Percentiles rank a stretch among this genome's conserved stretches.
Evolutionary conservation across 2,329 filamentous ascomycete species (phyloP).

Genomic region (Emericellopsis cladophorae): DNA sequence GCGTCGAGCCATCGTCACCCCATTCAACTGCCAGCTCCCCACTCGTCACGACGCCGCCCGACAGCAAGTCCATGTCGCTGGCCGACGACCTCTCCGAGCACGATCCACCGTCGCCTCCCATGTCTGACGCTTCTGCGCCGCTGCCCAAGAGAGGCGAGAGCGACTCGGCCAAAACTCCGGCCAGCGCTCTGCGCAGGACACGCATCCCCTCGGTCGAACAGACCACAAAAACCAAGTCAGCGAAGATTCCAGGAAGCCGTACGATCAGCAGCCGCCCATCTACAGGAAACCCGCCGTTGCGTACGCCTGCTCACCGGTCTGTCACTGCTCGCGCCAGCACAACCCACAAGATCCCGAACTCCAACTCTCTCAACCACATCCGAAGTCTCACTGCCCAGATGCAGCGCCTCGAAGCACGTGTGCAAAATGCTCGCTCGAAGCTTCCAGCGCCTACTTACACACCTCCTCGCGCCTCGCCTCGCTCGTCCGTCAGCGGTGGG

Average conservation of each 20-base stretch:
- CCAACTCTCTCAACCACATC: constrained; percentile 78
- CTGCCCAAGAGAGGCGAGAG: constrained; percentile 38
- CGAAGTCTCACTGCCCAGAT: constrained; percentile 90
- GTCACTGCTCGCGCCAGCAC: constrained; percentile 39
- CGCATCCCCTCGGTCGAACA: constrained; percentile 42
- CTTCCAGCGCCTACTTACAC: constrained; percentile 70
- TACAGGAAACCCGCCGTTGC: constrained; percentile 30
- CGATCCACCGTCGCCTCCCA: constrained; percentile 85
- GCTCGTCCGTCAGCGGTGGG: constrained; percentile 28
- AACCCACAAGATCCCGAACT: constrained; percentile 38
- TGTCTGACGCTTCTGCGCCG: constrained; percentile 70
- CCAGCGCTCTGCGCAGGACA: constrained; percentile 27
- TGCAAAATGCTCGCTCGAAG: constrained; percentile 84
- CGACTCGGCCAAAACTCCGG: constrained; percentile 16
- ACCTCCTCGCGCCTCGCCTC: constrained; percentile 71
- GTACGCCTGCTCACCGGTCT: constrained; percentile 31
- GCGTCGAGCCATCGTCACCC: constrained; percentile 56
- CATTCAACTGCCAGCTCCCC: constrained; percentile 81
- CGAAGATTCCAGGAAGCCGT: constrained; percentile 25
- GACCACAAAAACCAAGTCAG: constrained; percentile 42
- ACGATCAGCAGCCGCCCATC: constrained; percentile 29
- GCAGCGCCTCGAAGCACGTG: constrained; percentile 88
- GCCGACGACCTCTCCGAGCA: constrained; percentile 49
- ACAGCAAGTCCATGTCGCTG: constrained; percentile 49
- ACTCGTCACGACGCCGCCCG: constrained; percentile 77